Evolutionary conservation across 306 rosid genomes (phyloP).

Genomic region (Ormosia semicastrata): DNA sequence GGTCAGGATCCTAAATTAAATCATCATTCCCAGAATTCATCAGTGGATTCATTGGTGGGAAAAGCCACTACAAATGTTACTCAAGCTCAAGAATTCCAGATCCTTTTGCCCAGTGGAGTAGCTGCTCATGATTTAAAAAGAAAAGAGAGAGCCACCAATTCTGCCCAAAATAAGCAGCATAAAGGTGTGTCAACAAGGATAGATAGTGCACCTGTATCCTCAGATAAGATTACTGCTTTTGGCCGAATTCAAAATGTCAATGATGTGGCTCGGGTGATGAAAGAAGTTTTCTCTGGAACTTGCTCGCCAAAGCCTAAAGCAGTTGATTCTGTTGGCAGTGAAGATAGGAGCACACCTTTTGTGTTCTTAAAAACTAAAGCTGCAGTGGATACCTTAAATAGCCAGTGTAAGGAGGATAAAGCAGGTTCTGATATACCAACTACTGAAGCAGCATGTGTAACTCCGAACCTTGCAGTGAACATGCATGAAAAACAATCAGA

Average conservation of each 20-base stretch:
- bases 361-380: slow-evolving; percentile 39
- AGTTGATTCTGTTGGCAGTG: slow-evolving; percentile 52
- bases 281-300: slow-evolving; percentile 94
- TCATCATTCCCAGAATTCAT: slow-evolving; percentile 39
- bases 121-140: slow-evolving; percentile 59
- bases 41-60: slow-evolving; percentile 46
- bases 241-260: slow-evolving; percentile 79
- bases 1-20: slow-evolving; percentile 55
- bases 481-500: slow-evolving; percentile 29
- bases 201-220: slow-evolving; percentile 58
- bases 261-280: slow-evolving; percentile 99
- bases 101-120: slow-evolving; percentile 51
- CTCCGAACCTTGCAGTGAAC: not conserved
- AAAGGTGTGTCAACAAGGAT: slow-evolving; percentile 38
- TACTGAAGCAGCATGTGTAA: not conserved
- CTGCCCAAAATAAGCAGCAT: slow-evolving; percentile 59
- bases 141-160: slow-evolving; percentile 58
- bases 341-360: slow-evolving; percentile 43
- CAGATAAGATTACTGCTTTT: slow-evolving; percentile 58
- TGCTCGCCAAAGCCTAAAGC: slow-evolving; percentile 63
- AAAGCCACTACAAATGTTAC: slow-evolving; percentile 45
- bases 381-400: slow-evolving; percentile 15
- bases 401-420: slow-evolving; percentile 25
- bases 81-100: slow-evolving; percentile 51
- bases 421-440: slow-evolving; percentile 15